Evolutionary conservation across 2,329 filamentous ascomycete species (phyloP), one percentile per base, ranked within the genome.

Genomic region (Exophiala dermatitidis): DNA sequence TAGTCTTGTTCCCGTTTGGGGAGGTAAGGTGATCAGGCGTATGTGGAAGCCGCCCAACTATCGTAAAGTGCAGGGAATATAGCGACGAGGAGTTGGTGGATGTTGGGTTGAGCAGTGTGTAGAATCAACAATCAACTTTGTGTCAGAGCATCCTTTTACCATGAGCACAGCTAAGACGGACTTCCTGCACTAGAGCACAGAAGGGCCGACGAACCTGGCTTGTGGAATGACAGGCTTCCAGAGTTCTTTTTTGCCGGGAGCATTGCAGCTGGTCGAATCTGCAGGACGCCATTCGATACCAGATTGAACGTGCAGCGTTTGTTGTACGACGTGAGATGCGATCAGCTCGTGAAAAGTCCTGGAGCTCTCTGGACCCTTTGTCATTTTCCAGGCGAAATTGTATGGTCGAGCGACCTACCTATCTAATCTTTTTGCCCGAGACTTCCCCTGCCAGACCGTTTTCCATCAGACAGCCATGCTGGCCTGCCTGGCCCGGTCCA

Each of bases 41-140:
- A 89, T 83, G 56, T 84, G 95, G 77, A 90, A 86, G 72, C 93
- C 93, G 58, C 90, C 90, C 19, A 95, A 87, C 66, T 97, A 96
- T 73, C 80, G 93, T 65, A 98, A 98, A 75, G 90, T 98, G 8
- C 66, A 71, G 46, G 72, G 71, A 4, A 60, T 63, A 57, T 62
- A 59, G 55, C 33, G n/a, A 12, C 12, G 36, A 4, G 28, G 28
- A 40, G 8, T 28, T 9, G 19, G 40, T 30, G 19, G 37, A 28
- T 30, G 31, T 46, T 38, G 43, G 30, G 8, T 32, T 32, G 42
- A 30, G 29, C 28, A 41, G 7, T 41, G 38, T 41, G 38, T 26
- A 26, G 6, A 5, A 26, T 41, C 38, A 26, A 26, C 38, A 5
- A 5, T 6, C 38, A 5, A 5, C 6, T 12, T 26, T 28, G 19